Base-by-base conservation (phyloP, 371 early-diverging fungal genomes). In the Circinella minor region DNA sequence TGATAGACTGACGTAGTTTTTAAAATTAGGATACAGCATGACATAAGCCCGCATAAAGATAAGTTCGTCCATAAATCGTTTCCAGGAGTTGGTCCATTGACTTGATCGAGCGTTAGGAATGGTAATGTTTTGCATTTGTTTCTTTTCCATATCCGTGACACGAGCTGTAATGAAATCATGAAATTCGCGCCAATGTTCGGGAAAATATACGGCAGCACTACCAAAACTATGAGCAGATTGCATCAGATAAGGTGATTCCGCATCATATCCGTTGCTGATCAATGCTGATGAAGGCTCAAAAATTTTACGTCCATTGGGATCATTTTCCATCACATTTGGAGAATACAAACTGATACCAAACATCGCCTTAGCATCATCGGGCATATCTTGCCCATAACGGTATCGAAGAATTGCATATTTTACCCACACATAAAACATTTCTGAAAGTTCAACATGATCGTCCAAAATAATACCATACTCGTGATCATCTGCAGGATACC, bases 181-280 rank as follows among this genome's bases (percentile, higher is more conserved):
- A 69, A 88, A 90, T 67, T 90, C 89, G 43, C 86, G 78, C 90
- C 90, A 90, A 48, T 88, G 82, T 55, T 90, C 89, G 1, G 90
- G 90, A 67, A 90, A 90, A 63, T 83, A 90, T 4, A 89, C 77
- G 3, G 88, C 77, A 4, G 88, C 85, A 13, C 90, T 89, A 13
- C 57, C 57, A 57, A 57, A 57, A 64, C 81, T 80, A 64, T 74
- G 77, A 4, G 85, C 86, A 3, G 84, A 70, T 69, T 90, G 90
- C 70, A 84, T 76, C 14, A 87, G 68, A 71, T 81, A 88, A 9
- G 85, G 86, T 14, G 81, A 73, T 36, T 69, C 69, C 8, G 36
- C 15, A 11, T 63, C 60, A 61, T 76, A 82, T 49, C 78, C 82
- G 36, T 62, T 36, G 27, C 77, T 76, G 48, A 77, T 72, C 36